phyloP scores from a whole-genome alignment of 2,329 filamentous ascomycete genomes.

The Penicillium sp. region DNA sequence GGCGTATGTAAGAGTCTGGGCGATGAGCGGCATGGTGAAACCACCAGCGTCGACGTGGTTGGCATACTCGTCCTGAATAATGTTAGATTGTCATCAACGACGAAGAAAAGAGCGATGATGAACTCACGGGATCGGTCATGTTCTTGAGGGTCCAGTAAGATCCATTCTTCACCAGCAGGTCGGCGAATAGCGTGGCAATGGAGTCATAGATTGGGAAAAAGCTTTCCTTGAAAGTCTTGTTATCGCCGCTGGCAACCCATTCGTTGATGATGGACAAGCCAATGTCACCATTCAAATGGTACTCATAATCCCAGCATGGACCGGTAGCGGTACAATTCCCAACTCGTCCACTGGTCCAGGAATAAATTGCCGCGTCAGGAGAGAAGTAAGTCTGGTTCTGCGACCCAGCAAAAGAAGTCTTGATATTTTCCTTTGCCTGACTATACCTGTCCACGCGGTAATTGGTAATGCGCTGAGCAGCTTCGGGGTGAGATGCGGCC shows the following conservation, averaged over 20 bases:
- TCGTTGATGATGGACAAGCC: conserved; percentile 65
- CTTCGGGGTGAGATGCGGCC: conserved; percentile 64
- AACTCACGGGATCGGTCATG: conserved; percentile 70
- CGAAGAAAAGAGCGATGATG: not conserved
- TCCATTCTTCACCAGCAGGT: conserved; percentile 64
- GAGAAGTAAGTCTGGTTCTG: conserved; percentile 64
- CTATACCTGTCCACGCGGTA: conserved; percentile 63
- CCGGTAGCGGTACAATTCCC: conserved; percentile 70
- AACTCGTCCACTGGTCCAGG: conserved; percentile 69
- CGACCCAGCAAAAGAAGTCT: conserved; percentile 59
- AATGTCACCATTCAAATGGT: conserved; percentile 72
- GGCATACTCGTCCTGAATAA: conserved; percentile 64
- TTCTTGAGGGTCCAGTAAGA: conserved; percentile 60
- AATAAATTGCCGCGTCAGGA: conserved; percentile 62
- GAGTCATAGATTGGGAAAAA: conserved; percentile 68
- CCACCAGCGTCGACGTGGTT: conserved; percentile 70
- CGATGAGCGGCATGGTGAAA: conserved; percentile 67
- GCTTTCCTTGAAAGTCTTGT: conserved; percentile 56
- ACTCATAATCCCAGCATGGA: conserved; percentile 72
- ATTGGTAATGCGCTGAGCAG: conserved; percentile 65
- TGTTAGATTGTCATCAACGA: conserved; percentile 5
- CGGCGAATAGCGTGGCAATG: conserved; percentile 63
- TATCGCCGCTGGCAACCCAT: conserved; percentile 63
- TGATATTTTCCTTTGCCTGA: conserved; percentile 64
- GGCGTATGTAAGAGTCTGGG: conserved; percentile 58